Conservation (phyloP, 1,139 yeast genomes). For the Debaryomyces coudertii region DNA sequence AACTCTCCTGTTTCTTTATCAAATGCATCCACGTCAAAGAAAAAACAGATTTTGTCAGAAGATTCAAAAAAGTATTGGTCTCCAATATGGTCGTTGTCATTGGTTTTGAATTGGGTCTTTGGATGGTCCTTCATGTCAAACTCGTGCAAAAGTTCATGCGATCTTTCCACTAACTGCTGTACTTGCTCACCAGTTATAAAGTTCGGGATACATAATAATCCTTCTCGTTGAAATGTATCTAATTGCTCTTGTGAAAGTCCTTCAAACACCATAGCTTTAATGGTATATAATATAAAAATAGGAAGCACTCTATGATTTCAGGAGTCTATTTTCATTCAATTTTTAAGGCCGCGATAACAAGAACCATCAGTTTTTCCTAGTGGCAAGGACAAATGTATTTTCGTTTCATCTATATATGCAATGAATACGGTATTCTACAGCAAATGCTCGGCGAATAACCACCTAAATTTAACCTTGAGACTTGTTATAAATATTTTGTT, state of each 20-base stretch:
- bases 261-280: background rate
- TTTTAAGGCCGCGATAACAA: background rate
- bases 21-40: conserved; percentile 75
- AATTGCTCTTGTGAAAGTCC: conserved; percentile 43
- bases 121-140: conserved; percentile 68
- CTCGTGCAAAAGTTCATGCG: conserved; percentile 47
- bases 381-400: too few relatives aligned
- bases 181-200: conserved; percentile 52
- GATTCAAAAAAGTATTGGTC: conserved; percentile 73
- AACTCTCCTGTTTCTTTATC: conserved; percentile 50
- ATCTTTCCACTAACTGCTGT: conserved; percentile 39
- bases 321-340: background rate
- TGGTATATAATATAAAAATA: background rate
- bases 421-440: too few relatives aligned
- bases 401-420: too few relatives aligned
- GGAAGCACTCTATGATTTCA: background rate
- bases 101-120: conserved; percentile 69
- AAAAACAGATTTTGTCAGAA: conserved; percentile 68
- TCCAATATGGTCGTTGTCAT: conserved; percentile 67
- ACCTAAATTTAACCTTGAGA: background rate
- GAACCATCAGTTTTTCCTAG: background rate
- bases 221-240: conserved; percentile 53
- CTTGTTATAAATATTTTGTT: background rate
- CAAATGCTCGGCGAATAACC: too few relatives aligned
- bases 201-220: conserved; percentile 62